Evolutionary conservation across 176 grass and related monocot genomes (phyloP), one percentile per base, ranked within the genome.

Genomic region (Avena eriantha): DNA sequence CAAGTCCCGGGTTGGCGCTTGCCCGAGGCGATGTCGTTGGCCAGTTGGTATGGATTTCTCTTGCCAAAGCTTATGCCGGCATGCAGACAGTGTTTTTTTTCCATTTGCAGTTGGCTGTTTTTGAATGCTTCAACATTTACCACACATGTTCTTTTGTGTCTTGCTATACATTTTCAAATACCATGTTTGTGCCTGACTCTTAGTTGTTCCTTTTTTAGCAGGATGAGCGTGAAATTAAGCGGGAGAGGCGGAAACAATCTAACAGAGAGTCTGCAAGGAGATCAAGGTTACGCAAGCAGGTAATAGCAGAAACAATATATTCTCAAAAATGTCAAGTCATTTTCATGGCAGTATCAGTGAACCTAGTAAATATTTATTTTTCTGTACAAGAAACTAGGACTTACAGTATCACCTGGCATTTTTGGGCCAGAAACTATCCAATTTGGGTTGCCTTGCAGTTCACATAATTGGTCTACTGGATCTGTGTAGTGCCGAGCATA

Each of bases 271-370:
- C 95, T 80, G 95, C 95, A 50, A 91, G 95, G 78, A 94, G 95
- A 86, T 97, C 95, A 87, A 97, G 95, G 81, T 88, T 97, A 80
- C 88, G 95, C 53, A 97, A 97, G 82, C 95, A 97, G 95, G 95
- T 97, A 89, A 54, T 47, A 36, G 65, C 69, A 53, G 43, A 73
- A 83, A 71, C 46, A 51, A 49, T 86, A 47, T 31, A 76, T 83
- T 72, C 16, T 79, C n/a, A 11, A 76, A 50, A 51, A 31, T 51
- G 8, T 34, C 13, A 34, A 34, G 26, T 17, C 17, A 33, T 67
- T 67, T 67, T 67, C 29, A 29, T 39, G 68, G 14, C 35, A 56
- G 36, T 54, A 80, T 13, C 31, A 24, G 23, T 51, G 29, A 87
- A 80, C 31, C 29, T 69, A 11, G 57, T 78, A 29, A 76, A 47